Evolutionary conservation across 139 green algal genomes (phyloP), one percentile per base, ranked within the genome.

Genomic region (Mesotaenium endlicherianum): DNA sequence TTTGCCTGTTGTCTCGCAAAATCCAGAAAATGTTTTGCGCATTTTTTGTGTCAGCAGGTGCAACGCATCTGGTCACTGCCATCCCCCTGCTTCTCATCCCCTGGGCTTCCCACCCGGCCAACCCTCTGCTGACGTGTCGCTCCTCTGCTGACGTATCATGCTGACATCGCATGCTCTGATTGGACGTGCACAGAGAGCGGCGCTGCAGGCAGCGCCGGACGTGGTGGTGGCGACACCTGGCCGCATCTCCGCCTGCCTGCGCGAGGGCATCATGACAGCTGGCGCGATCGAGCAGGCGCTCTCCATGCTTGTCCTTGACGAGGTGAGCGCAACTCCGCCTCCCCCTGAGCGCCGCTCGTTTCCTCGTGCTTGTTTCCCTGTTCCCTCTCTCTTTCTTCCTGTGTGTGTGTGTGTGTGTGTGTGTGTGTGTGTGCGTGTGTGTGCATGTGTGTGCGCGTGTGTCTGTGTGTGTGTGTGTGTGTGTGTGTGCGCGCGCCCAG

Each of bases 221-320:
- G 41, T 98, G 11, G 91, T 98, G 31, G 93, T 97, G 20, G 83
- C 93, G 5, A 98, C 95, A 0, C 95, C 95, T 0, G 92, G 84
- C 49, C 87, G 90, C 67, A 59, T 95, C 31, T 88, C 90, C 1
- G 45, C 40, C 26, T 89, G 87, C 0, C 69, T 97, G 31, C 77
- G 88, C 31, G 90, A 93, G 49, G 91, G 89, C 0, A 64, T 85
- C 55, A 81, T 96, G 40, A n/a, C 78, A 4, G 67, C 38, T 20
- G 16, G 2, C 3, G 41, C 39, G n/a, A 71, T 86, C 34, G 20
- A 81, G 78, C 72, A 71, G 6, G 26, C 26, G 26, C 83, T 95
- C 59, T 81, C 91, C 75, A 88, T 92, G 58, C 72, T 98, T 60
- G 92, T 98, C 5, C 88, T 98, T 44, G 95, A 98, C 82, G 95